A percentile compares a stretch with the other conserved stretches of the same genome.
These are phyloP conservation scores for Fistulinella prunicolor DNA, from an alignment of 768 basidiomycete species.

Conservation along the genomic window DNA sequence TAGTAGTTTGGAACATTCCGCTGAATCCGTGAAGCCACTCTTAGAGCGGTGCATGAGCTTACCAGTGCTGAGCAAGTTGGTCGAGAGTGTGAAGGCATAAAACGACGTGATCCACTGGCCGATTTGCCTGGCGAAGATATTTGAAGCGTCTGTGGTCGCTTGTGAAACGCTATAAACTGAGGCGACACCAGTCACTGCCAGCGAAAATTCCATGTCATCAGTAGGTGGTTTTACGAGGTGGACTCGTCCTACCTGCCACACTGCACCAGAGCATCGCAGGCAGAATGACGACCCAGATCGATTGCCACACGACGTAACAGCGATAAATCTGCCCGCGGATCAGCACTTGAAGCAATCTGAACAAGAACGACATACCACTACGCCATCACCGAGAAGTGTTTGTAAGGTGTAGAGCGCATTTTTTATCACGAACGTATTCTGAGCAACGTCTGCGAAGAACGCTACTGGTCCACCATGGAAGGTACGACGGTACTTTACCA, in stretches of 20 bases:
- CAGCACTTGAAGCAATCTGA: background rate
- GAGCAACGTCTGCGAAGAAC: background rate
- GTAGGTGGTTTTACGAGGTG: too few relatives aligned
- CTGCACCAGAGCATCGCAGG: constrained; percentile 2
- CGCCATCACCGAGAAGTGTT: background rate
- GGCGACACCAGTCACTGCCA: background rate
- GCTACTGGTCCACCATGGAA: background rate
- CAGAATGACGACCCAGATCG: background rate
- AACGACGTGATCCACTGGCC: background rate
- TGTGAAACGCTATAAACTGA: background rate
- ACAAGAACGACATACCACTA: background rate
- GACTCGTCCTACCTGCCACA: background rate
- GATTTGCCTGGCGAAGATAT: background rate
- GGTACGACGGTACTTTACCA: background rate
- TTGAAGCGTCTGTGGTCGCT: background rate
- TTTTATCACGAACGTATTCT: background rate
- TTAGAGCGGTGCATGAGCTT: background rate
- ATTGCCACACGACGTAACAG: background rate
- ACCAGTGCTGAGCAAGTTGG: constrained; percentile 1
- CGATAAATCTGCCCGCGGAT: background rate
- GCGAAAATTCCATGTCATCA: background rate
- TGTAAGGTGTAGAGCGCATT: background rate
- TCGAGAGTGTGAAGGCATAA: background rate
- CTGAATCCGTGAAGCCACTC: background rate
- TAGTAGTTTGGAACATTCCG: too few relatives aligned